Evolutionary conservation across 2,329 filamentous ascomycete species (phyloP).

Genomic region (Bipolaris cookei): DNA sequence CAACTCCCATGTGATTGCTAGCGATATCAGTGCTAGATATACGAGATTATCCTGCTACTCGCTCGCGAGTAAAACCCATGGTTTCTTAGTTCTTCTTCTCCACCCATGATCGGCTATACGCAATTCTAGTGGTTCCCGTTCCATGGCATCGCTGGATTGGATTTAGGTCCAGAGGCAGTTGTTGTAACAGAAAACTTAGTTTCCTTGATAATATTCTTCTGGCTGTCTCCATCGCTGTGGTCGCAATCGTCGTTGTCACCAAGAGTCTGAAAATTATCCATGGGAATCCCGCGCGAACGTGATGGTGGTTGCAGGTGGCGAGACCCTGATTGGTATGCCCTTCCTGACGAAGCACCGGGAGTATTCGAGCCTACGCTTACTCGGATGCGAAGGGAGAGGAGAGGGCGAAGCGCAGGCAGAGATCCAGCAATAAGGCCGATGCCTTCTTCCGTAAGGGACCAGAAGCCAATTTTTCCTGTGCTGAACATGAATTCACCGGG

Average conservation of each 20-base stretch:
- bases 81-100: background rate
- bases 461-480: slow-evolving; percentile 53
- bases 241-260: slow-evolving; percentile 20
- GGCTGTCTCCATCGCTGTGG: slow-evolving; percentile 39
- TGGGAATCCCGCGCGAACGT: slow-evolving; percentile 16
- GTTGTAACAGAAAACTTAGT: slow-evolving; percentile 32
- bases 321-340: slow-evolving; percentile 17
- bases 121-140: slow-evolving; percentile 1
- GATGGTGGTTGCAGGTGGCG: slow-evolving; percentile 6
- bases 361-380: slow-evolving; percentile 23
- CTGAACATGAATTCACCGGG: slow-evolving; percentile 51
- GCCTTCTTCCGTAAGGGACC: slow-evolving; percentile 56
- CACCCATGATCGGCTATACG: slow-evolving; percentile 18
- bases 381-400: slow-evolving; percentile 40
- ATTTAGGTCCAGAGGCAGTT: background rate
- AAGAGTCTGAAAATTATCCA: slow-evolving; percentile 27
- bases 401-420: slow-evolving; percentile 53
- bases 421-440: slow-evolving; percentile 57
- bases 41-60: background rate
- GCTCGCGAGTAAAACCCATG: background rate
- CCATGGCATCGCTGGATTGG: background rate
- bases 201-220: slow-evolving; percentile 52
- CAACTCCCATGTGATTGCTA: background rate
- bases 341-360: slow-evolving; percentile 27
- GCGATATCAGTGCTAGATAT: too few relatives aligned